Percentiles rank a stretch among this genome's conserved stretches.
Conservation (phyloP, 345 rosid species). For the Gossypium thurberi region DNA sequence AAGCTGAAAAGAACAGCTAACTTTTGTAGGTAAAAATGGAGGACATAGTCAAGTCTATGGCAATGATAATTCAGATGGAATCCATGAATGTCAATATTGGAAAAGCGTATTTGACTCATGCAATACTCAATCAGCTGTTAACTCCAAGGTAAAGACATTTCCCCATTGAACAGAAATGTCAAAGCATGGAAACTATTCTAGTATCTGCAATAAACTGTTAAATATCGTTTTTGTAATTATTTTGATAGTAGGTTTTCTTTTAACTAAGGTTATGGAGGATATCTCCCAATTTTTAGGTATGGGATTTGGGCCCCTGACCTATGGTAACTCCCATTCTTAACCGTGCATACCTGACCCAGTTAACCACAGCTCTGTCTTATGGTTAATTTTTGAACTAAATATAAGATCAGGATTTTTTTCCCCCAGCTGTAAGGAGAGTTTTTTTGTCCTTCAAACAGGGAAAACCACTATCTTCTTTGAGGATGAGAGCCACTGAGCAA, state of each 20-base stretch:
- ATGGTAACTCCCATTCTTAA: not conserved
- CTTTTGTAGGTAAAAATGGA: constrained; percentile 39
- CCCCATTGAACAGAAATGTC: not conserved
- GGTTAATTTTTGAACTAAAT: not conserved
- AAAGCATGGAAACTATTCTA: not conserved
- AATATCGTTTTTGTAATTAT: not conserved
- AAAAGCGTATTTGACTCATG: constrained; percentile 42
- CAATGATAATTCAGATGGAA: constrained; percentile 22
- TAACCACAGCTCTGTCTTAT: not conserved
- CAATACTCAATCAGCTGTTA: constrained; percentile 27
- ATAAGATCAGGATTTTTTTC: not conserved
- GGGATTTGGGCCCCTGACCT: not conserved
- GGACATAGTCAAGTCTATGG: constrained; percentile 15
- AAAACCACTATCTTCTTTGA: constrained; percentile 31
- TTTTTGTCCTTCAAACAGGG: constrained; percentile 28
- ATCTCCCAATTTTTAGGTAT: not conserved
- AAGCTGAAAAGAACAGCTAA: constrained; percentile 3
- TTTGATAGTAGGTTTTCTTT: not conserved
- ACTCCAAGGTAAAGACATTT: constrained; percentile 33
- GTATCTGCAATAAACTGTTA: not conserved
- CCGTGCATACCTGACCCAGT: not conserved
- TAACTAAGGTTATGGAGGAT: not conserved
- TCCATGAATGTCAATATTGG: constrained; percentile 45
- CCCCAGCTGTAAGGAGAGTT: not conserved
- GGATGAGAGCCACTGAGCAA: constrained; percentile 25